Percentiles rank a stretch among this genome's conserved stretches.
phyloP scores from a whole-genome alignment of 179 eudicot genomes.

The Beta lomatogona region DNA sequence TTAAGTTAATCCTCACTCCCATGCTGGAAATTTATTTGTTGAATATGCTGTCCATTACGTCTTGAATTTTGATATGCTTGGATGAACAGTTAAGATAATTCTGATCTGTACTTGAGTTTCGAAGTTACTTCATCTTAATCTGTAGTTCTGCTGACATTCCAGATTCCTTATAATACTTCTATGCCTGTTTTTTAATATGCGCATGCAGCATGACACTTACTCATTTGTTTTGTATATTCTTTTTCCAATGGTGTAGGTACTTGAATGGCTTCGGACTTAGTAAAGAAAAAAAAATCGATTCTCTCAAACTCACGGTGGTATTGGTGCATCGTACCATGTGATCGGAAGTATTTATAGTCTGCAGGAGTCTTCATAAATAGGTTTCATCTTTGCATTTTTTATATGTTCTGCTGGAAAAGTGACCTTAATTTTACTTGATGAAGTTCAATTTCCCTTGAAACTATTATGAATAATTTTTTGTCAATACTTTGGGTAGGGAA shows the following conservation, averaged over 20 bases:
- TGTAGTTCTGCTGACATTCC: background rate
- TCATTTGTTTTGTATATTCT: background rate
- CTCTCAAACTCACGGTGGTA: background rate
- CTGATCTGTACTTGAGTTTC: background rate
- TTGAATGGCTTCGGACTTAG: slow-evolving; percentile 17
- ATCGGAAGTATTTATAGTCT: slow-evolving; percentile 11
- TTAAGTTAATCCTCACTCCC: background rate
- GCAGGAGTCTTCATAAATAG: slow-evolving; percentile 18
- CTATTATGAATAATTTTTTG: background rate
- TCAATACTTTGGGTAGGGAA: slow-evolving; percentile 4
- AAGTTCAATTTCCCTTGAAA: background rate
- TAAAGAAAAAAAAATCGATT: background rate
- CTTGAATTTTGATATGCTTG: background rate
- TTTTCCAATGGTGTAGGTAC: slow-evolving; percentile 25
- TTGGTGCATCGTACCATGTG: slow-evolving; percentile 15
- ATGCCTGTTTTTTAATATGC: background rate
- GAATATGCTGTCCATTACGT: background rate
- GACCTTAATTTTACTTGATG: background rate
- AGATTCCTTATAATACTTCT: background rate
- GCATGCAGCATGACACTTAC: background rate
- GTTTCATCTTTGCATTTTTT: background rate
- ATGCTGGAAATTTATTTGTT: background rate
- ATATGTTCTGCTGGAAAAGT: background rate
- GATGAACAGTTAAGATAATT: background rate
- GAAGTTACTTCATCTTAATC: background rate